Conservation (phyloP, 2,329 filamentous ascomycete species). For the Passalora sequoiae region DNA sequence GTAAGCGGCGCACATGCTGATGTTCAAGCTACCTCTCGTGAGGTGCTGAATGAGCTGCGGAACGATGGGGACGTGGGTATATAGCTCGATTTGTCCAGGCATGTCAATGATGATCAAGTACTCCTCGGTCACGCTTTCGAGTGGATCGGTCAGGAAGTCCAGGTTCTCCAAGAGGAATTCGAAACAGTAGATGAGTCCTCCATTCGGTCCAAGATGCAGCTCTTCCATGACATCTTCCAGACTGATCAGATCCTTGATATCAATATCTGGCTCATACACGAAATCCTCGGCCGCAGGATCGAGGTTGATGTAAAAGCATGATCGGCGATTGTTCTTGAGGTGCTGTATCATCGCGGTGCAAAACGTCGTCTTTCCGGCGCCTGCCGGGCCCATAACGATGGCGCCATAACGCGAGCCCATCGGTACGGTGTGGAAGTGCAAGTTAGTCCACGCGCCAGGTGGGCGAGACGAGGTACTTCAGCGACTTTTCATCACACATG, state of each 20-base stretch:
- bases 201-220: slow-evolving; percentile 82
- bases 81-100: slow-evolving; percentile 97
- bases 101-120: slow-evolving; percentile 98
- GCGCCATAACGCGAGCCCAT: slow-evolving; percentile 70
- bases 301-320: slow-evolving; percentile 95
- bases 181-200: slow-evolving; percentile 92
- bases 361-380: slow-evolving; percentile 97
- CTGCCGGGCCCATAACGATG: slow-evolving; percentile 93
- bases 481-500: too few relatives aligned
- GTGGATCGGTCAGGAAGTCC: slow-evolving; percentile 79
- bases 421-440: not conserved
- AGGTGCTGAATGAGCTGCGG: slow-evolving; percentile 78
- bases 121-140: slow-evolving; percentile 84
- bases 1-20: slow-evolving; percentile 89
- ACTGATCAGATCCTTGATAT: slow-evolving; percentile 91
- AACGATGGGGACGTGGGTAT: slow-evolving; percentile 91
- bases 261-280: slow-evolving; percentile 83
- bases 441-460: too few relatives aligned
- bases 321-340: slow-evolving; percentile 82
- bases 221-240: slow-evolving; percentile 97
- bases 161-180: slow-evolving; percentile 93
- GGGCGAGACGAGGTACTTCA: too few relatives aligned
- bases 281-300: slow-evolving; percentile 94
- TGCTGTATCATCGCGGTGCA: slow-evolving; percentile 90
- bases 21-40: slow-evolving; percentile 75